Evolutionary conservation across 352 stramenopile genomes (phyloP).

Genomic region (Pythium scleroteichum): DNA sequence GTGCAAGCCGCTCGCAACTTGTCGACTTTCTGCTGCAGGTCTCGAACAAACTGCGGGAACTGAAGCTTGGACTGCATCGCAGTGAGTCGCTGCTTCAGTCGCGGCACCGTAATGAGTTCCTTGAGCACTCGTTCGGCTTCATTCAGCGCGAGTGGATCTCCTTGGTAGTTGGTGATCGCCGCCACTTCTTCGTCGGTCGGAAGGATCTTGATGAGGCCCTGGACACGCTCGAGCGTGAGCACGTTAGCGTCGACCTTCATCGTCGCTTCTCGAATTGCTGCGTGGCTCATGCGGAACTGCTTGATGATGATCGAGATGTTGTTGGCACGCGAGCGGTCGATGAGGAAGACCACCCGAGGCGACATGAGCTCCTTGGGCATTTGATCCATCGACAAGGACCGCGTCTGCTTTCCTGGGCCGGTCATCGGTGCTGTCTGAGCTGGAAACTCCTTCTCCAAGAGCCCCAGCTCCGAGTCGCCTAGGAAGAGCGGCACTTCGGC

Average conservation of each 20-base stretch:
- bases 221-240: slow-evolving; percentile 78
- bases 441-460: slow-evolving; percentile 66
- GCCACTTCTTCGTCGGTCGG: slow-evolving; percentile 87
- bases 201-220: slow-evolving; percentile 85
- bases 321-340: slow-evolving; percentile 69
- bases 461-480: slow-evolving; percentile 45
- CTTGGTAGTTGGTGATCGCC: slow-evolving; percentile 60
- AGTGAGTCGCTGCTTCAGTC: slow-evolving; percentile 61
- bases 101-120: slow-evolving; percentile 72
- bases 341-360: slow-evolving; percentile 71
- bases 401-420: slow-evolving; percentile 33
- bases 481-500: slow-evolving; percentile 42
- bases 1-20: slow-evolving; percentile 59
- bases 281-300: slow-evolving; percentile 92
- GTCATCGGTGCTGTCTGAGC: slow-evolving; percentile 54
- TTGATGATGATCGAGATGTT: slow-evolving; percentile 97
- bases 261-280: slow-evolving; percentile 74
- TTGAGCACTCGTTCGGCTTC: slow-evolving; percentile 80
- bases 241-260: slow-evolving; percentile 82
- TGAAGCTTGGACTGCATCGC: slow-evolving; percentile 66
- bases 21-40: slow-evolving; percentile 67
- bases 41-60: slow-evolving; percentile 58
- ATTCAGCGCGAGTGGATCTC: slow-evolving; percentile 64
- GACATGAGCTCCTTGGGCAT: slow-evolving; percentile 41
- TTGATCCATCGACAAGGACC: slow-evolving; percentile 47